phyloP scores from a whole-genome alignment of 2,329 filamentous ascomycete genomes.

The Coniochaeta sp. region DNA sequence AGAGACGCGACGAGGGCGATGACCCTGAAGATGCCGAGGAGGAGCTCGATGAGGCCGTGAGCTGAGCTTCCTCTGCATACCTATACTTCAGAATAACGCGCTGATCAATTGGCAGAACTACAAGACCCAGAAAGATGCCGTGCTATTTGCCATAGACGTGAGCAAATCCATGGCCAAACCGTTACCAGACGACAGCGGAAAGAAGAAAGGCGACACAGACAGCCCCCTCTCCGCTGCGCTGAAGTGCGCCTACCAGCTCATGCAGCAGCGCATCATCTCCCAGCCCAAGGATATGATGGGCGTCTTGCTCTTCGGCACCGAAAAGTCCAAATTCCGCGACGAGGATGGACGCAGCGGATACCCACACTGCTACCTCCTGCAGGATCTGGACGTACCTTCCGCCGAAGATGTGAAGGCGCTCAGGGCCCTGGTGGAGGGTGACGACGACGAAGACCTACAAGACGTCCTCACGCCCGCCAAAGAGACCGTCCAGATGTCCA shows the following conservation, averaged over 20 bases:
- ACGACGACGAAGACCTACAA: conserved; percentile 66
- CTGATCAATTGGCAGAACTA: conserved; percentile 55
- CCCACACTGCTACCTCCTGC: conserved; percentile 87
- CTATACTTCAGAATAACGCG: too few species aligned
- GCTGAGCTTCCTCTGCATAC: not conserved
- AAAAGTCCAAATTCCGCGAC: conserved; percentile 72
- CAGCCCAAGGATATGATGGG: conserved; percentile 97
- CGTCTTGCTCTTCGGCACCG: conserved; percentile 82
- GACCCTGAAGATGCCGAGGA: conserved; percentile 66
- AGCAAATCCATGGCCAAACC: conserved; percentile 76
- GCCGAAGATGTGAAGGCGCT: conserved; percentile 80
- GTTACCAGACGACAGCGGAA: conserved; percentile 58
- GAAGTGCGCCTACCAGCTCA: conserved; percentile 89
- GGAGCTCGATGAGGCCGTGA: conserved; percentile 30
- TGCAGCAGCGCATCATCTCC: conserved; percentile 98
- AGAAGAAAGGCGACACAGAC: conserved; percentile 73
- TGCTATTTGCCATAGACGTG: conserved; percentile 92
- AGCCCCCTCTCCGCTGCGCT: conserved; percentile 76
- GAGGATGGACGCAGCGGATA: conserved; percentile 58
- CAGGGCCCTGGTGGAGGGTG: conserved; percentile 62
- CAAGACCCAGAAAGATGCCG: conserved; percentile 90
- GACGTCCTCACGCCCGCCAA: conserved; percentile 63
- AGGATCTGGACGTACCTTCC: conserved; percentile 79
- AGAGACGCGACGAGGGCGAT: conserved; percentile 37
- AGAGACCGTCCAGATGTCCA: conserved; percentile 72